These are phyloP conservation scores for Fusarium proliferatum DNA, from an alignment of 2,329 filamentous ascomycete species.

Conservation along the genomic window DNA sequence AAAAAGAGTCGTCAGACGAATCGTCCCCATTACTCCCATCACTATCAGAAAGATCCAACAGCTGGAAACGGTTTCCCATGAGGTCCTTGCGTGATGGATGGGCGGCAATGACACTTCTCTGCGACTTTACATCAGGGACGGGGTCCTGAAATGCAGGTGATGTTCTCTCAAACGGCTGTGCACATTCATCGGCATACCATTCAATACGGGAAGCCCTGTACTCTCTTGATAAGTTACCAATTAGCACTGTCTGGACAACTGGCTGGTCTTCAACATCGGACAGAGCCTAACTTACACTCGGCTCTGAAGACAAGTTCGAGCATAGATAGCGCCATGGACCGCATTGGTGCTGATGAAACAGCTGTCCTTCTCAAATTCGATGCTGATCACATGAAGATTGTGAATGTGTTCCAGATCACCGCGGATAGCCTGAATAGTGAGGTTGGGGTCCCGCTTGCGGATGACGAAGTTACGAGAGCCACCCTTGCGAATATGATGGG, in stretches of 20 bases:
- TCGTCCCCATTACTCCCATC: constrained; percentile 43
- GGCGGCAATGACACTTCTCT: neutral
- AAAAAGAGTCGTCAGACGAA: constrained; percentile 15
- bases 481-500: constrained; percentile 71
- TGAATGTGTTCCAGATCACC: constrained; percentile 86
- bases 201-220: constrained; percentile 79
- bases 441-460: constrained; percentile 64
- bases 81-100: constrained; percentile 43
- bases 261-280: neutral
- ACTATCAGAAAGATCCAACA: constrained; percentile 64
- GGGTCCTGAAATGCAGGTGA: neutral
- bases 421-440: constrained; percentile 73
- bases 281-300: constrained; percentile 55
- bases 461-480: constrained; percentile 81
- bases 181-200: constrained; percentile 79
- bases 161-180: constrained; percentile 60
- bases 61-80: constrained; percentile 69
- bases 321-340: constrained; percentile 78
- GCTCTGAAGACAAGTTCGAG: constrained; percentile 81
- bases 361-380: constrained; percentile 68
- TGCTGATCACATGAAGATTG: constrained; percentile 76
- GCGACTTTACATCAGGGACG: neutral
- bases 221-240: constrained; percentile 56
- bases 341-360: constrained; percentile 81
- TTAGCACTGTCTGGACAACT: constrained; percentile 25